Conservation (phyloP, 108 stramenopile species). For the Skeletonema grethae region DNA sequence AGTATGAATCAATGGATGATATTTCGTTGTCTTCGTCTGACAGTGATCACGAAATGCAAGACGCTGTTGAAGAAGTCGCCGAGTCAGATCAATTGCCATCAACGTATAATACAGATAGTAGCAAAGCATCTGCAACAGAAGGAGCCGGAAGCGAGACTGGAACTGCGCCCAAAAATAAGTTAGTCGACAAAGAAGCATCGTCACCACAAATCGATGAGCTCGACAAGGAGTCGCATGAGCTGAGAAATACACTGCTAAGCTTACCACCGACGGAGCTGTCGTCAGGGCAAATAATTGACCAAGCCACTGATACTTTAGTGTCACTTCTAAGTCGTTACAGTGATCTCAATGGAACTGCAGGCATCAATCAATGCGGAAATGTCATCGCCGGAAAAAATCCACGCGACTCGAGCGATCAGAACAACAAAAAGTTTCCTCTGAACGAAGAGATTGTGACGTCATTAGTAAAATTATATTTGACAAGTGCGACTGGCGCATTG, state of each 20-base stretch:
- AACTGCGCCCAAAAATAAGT: neutral
- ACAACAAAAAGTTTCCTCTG: slow-evolving; percentile 19
- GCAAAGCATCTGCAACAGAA: neutral
- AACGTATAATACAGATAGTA: neutral
- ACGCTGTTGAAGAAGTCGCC: neutral
- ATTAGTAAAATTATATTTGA: slow-evolving; percentile 20
- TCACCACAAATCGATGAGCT: slow-evolving; percentile 15
- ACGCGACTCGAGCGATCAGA: neutral
- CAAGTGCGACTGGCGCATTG: slow-evolving; percentile 36
- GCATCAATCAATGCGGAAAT: slow-evolving; percentile 39
- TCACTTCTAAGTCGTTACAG: slow-evolving; percentile 28
- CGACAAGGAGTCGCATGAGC: slow-evolving; percentile 22
- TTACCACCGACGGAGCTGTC: slow-evolving; percentile 36
- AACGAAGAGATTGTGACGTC: slow-evolving; percentile 33
- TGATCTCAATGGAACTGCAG: slow-evolving; percentile 32
- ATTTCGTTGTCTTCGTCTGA: slow-evolving; percentile 31
- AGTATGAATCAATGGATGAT: slow-evolving; percentile 20
- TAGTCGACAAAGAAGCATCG: neutral
- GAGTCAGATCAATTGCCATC: neutral
- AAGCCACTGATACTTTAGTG: slow-evolving; percentile 23
- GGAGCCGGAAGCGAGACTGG: neutral
- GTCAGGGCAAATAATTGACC: slow-evolving; percentile 21
- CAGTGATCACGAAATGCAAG: slow-evolving; percentile 16
- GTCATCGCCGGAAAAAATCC: slow-evolving; percentile 9
- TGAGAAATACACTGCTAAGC: slow-evolving; percentile 21